These are phyloP conservation scores for Citrus maxima DNA, from an alignment of 345 rosid species.

Conservation along the genomic window DNA sequence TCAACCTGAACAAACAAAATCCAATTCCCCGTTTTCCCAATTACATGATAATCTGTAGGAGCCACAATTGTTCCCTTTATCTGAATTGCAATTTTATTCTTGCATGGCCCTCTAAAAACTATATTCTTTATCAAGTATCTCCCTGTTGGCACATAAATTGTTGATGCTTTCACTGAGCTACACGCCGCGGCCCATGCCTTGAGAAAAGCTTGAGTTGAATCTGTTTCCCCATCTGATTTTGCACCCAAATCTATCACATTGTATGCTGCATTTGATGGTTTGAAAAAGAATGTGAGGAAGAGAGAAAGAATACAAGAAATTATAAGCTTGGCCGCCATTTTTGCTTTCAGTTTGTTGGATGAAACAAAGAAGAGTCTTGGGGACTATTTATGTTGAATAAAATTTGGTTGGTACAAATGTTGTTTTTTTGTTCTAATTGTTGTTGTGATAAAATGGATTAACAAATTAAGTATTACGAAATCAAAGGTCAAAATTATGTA, in stretches of 20 bases:
- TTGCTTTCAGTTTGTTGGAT: background rate
- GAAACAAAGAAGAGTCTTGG: background rate
- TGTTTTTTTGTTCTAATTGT: background rate
- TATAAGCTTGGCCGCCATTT: background rate
- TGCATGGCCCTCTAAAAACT: constrained; percentile 59
- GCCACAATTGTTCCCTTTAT: constrained; percentile 55
- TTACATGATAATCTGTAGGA: constrained; percentile 43
- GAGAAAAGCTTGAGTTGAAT: constrained; percentile 47
- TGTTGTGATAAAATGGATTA: background rate
- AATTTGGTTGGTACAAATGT: background rate
- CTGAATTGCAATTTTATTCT: constrained; percentile 38
- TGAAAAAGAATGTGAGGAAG: background rate
- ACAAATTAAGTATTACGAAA: background rate
- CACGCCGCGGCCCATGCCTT: constrained; percentile 58
- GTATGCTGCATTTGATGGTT: background rate
- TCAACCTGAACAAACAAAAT: constrained; percentile 45
- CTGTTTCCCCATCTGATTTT: constrained; percentile 49
- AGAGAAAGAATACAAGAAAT: background rate
- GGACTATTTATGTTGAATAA: background rate
- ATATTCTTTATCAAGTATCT: constrained; percentile 34
- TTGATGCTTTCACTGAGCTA: constrained; percentile 27
- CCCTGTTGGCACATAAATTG: constrained; percentile 46
- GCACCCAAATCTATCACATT: constrained; percentile 61
- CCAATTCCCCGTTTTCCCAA: constrained; percentile 55
- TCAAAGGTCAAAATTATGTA: background rate